phyloP scores from a whole-genome alignment of 768 basidiomycete genomes.

The Pleurotus cornucopiae region DNA sequence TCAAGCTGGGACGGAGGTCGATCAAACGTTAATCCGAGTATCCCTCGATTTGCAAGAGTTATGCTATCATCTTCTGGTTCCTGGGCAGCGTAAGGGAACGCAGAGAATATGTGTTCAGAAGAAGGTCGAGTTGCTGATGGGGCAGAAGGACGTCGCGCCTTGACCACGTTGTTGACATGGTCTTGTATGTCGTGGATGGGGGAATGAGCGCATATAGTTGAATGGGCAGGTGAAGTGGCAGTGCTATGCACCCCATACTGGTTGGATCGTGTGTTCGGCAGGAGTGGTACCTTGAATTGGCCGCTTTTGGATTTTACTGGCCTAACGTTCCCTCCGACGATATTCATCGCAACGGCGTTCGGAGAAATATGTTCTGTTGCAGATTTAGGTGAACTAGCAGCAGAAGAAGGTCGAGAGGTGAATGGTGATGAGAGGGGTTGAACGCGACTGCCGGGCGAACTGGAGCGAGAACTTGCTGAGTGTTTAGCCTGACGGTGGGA shows the following conservation, averaged over 20 bases:
- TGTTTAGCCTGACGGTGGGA: background rate
- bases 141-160: background rate
- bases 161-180: background rate
- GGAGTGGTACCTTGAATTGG: conserved; percentile 1
- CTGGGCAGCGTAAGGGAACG: no score
- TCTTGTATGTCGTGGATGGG: background rate
- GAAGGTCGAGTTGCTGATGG: conserved; percentile 1
- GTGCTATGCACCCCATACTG: conserved; percentile 3
- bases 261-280: background rate
- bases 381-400: background rate
- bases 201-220: conserved; percentile 6
- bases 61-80: background rate
- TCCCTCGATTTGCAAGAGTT: background rate
- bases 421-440: conserved; percentile 2
- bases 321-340: background rate
- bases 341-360: no score
- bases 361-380: no score
- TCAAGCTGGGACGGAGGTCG: conserved; percentile 5
- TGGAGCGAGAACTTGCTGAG: background rate
- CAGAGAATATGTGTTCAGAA: background rate
- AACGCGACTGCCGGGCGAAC: background rate
- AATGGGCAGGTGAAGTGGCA: conserved; percentile 1
- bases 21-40: background rate
- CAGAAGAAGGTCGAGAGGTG: conserved; percentile 1
- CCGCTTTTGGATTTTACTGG: conserved; percentile 1